Evolutionary conservation across 371 early-diverging fungal genomes (phyloP).

Genomic region (Mucor racemosus): DNA sequence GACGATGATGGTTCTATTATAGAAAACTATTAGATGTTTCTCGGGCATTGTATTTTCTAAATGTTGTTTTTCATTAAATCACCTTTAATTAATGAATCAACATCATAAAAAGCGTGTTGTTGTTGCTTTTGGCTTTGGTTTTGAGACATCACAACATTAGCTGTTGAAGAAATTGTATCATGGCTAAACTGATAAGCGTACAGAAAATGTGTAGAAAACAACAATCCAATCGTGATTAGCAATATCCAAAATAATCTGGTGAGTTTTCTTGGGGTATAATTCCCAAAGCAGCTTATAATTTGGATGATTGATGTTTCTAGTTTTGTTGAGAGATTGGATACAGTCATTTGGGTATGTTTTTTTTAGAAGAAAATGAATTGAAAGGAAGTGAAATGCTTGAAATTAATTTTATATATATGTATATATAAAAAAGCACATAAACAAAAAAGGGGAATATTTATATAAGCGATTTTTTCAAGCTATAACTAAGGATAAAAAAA

Average conservation of each 20-base stretch:
- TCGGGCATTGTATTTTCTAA: background rate
- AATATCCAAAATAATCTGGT: constrained; percentile 10
- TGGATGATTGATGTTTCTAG: background rate
- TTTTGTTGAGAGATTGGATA: constrained; percentile 2
- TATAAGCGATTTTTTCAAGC: background rate
- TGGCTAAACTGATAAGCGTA: constrained; percentile 8
- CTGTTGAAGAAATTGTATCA: background rate
- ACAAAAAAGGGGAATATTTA: background rate
- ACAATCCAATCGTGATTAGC: background rate
- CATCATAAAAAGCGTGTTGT: background rate
- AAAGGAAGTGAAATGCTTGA: background rate
- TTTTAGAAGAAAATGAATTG: background rate
- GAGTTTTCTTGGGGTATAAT: constrained; percentile 12
- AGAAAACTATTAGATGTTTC: background rate
- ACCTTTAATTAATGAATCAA: constrained; percentile 3
- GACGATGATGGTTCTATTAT: background rate
- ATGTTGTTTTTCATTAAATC: background rate
- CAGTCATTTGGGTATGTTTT: background rate
- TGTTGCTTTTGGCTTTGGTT: background rate
- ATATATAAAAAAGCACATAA: background rate
- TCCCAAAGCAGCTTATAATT: background rate
- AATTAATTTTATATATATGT: background rate
- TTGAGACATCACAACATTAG: background rate
- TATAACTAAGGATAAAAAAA: background rate
- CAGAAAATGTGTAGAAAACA: constrained; percentile 18